Percentiles rank a stretch among this genome's conserved stretches.
phyloP scores from a whole-genome alignment of 768 basidiomycete genomes.

The Tylopilus rubrobrunneus region DNA sequence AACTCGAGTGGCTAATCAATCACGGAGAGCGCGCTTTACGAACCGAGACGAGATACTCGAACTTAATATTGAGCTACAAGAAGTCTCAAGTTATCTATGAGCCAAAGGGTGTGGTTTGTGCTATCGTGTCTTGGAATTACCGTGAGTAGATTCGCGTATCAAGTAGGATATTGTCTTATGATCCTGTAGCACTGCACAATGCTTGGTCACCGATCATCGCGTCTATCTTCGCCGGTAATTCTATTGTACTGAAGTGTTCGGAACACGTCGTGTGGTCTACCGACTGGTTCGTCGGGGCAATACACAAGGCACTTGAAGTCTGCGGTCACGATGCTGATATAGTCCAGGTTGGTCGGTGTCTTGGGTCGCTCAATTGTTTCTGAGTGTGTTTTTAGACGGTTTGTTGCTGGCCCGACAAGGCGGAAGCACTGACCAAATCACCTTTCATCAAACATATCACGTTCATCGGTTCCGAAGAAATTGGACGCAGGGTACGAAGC shows the following conservation, averaged over 20 bases:
- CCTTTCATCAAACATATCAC: slow-evolving; percentile 89
- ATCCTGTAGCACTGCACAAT: slow-evolving; percentile 79
- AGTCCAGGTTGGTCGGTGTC: slow-evolving; percentile 58
- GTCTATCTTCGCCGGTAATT: slow-evolving; percentile 86
- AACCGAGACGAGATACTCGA: slow-evolving; percentile 67
- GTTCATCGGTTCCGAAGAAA: slow-evolving; percentile 80
- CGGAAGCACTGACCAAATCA: slow-evolving; percentile 74
- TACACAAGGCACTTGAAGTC: slow-evolving; percentile 68
- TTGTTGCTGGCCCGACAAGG: slow-evolving; percentile 86
- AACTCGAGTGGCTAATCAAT: slow-evolving; percentile 87
- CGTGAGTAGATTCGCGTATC: slow-evolving; percentile 44
- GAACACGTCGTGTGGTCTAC: slow-evolving; percentile 93
- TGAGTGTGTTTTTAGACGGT: slow-evolving; percentile 49
- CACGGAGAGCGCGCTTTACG: slow-evolving; percentile 76
- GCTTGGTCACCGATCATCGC: slow-evolving; percentile 92
- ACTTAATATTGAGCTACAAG: slow-evolving; percentile 73
- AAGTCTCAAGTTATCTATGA: slow-evolving; percentile 78
- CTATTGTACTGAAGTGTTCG: slow-evolving; percentile 86
- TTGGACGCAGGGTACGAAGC: slow-evolving; percentile 63
- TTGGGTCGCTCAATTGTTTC: background rate
- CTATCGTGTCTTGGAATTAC: slow-evolving; percentile 94
- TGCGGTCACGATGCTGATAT: slow-evolving; percentile 87
- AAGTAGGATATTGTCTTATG: background rate
- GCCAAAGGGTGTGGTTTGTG: slow-evolving; percentile 89
- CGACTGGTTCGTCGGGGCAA: slow-evolving; percentile 74